Conservation (phyloP, 257 asterid species). For the Echites panduratus region DNA sequence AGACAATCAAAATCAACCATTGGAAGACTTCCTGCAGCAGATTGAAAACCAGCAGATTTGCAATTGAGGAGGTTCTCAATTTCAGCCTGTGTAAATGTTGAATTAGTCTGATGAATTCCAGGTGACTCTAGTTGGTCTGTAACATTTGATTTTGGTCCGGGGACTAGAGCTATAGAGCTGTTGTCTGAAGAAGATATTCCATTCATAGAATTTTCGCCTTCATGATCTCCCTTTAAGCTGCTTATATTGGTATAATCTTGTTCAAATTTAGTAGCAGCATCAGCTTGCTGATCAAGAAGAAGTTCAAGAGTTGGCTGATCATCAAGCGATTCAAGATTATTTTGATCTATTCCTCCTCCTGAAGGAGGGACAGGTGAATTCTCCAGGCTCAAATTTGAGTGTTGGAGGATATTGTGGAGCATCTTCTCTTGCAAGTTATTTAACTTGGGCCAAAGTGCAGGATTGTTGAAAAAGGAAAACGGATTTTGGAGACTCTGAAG, state of each 20-base stretch:
- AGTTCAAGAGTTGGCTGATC: background rate
- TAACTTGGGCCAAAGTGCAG: conserved; percentile 52
- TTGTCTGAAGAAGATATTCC: conserved; percentile 27
- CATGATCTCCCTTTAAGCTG: background rate
- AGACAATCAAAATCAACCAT: conserved; percentile 41
- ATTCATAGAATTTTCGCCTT: conserved; percentile 10
- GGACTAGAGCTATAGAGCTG: conserved; percentile 12
- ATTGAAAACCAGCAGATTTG: conserved; percentile 23
- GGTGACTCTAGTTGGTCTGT: conserved; percentile 11
- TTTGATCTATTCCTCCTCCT: conserved; percentile 12
- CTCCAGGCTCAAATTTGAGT: conserved; percentile 27
- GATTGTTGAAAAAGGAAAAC: conserved; percentile 46
- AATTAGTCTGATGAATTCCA: conserved; percentile 11
- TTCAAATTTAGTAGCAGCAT: conserved; percentile 17
- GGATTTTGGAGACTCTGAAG: conserved; percentile 62
- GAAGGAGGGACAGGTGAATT: background rate
- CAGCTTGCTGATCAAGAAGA: background rate
- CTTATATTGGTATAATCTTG: conserved; percentile 15
- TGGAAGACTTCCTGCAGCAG: conserved; percentile 2
- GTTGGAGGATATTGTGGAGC: conserved; percentile 43
- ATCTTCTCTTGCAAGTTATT: conserved; percentile 47
- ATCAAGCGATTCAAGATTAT: conserved; percentile 11
- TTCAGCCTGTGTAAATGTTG: conserved; percentile 46
- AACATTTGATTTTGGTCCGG: conserved; percentile 5
- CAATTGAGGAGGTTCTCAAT: conserved; percentile 40